Percentiles rank a stretch among this genome's conserved stretches.
phyloP scores from a whole-genome alignment of 495 filamentous ascomycete species.

The Friedmanniomyces endolithicus region DNA sequence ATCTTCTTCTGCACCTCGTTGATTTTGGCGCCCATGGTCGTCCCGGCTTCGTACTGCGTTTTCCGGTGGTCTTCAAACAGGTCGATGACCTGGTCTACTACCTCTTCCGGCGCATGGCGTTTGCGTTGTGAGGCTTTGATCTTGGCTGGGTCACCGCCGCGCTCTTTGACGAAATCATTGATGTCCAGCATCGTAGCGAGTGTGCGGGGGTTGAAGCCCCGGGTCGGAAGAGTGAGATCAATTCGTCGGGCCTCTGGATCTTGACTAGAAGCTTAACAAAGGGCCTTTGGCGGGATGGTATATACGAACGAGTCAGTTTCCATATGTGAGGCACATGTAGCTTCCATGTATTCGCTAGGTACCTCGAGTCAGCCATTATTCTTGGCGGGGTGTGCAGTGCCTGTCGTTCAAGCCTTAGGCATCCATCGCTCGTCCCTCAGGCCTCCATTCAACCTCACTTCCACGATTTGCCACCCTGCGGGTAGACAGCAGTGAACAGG shows the following conservation, averaged over 20 bases:
- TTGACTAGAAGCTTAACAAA: no score
- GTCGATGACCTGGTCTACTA: slow-evolving; percentile 79
- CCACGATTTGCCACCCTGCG: not conserved
- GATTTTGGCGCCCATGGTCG: slow-evolving; percentile 67
- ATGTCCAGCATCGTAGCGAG: slow-evolving; percentile 56
- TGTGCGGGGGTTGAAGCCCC: not conserved
- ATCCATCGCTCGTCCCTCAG: no score
- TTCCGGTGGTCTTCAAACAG: slow-evolving; percentile 77
- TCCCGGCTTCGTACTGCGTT: slow-evolving; percentile 59
- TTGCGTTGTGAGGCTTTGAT: slow-evolving; percentile 81
- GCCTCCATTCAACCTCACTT: no score
- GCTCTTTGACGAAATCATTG: slow-evolving; percentile 68
- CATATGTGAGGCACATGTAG: no score
- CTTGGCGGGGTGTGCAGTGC: no score
- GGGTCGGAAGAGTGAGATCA: not conserved
- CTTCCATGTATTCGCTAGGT: no score
- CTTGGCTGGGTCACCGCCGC: slow-evolving; percentile 75
- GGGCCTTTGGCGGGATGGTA: no score
- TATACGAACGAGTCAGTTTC: no score
- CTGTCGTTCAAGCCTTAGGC: not conserved
- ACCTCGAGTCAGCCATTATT: not conserved
- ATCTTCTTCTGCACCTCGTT: slow-evolving; percentile 85
- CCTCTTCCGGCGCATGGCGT: slow-evolving; percentile 64
- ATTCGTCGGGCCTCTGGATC: not conserved
- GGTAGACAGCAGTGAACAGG: not conserved